Evolutionary conservation across 2,329 filamentous ascomycete species (phyloP).

Genomic region (Trichoderma sp.): DNA sequence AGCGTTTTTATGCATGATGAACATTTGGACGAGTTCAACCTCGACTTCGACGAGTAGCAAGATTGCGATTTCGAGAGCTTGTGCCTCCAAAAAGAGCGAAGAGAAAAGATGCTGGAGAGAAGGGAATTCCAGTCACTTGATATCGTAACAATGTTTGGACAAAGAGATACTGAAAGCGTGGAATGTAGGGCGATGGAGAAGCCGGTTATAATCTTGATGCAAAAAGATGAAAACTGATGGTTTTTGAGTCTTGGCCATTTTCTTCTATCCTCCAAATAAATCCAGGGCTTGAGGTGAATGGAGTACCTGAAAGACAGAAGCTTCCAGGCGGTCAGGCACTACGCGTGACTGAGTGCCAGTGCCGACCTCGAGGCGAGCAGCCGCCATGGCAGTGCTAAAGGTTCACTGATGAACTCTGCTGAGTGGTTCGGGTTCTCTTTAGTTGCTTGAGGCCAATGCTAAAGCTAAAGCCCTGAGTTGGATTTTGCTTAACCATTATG

Average conservation of each 20-base stretch:
- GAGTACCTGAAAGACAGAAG: background rate
- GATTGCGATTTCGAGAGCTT: background rate
- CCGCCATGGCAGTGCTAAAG: constrained; percentile 5
- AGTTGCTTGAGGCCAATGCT: background rate
- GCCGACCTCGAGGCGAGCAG: constrained; percentile 17
- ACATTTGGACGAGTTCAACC: background rate
- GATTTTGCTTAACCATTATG: background rate
- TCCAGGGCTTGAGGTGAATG: background rate
- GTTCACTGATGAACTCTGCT: background rate
- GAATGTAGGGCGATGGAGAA: constrained; percentile 17
- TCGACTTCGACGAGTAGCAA: background rate
- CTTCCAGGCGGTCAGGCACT: background rate
- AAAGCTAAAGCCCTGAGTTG: background rate
- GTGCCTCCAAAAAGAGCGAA: background rate
- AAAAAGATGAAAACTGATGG: background rate
- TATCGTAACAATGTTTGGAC: constrained; percentile 18
- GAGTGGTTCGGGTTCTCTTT: background rate
- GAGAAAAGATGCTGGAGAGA: background rate
- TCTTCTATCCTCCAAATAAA: too few species aligned
- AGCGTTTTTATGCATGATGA: constrained; percentile 24
- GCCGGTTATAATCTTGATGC: background rate
- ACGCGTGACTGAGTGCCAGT: constrained; percentile 20
- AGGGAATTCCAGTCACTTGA: background rate
- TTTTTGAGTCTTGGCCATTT: background rate
- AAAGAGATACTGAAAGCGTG: constrained; percentile 21